Conservation (phyloP, 2,329 filamentous ascomycete species). For the Trichoderma gracile region DNA sequence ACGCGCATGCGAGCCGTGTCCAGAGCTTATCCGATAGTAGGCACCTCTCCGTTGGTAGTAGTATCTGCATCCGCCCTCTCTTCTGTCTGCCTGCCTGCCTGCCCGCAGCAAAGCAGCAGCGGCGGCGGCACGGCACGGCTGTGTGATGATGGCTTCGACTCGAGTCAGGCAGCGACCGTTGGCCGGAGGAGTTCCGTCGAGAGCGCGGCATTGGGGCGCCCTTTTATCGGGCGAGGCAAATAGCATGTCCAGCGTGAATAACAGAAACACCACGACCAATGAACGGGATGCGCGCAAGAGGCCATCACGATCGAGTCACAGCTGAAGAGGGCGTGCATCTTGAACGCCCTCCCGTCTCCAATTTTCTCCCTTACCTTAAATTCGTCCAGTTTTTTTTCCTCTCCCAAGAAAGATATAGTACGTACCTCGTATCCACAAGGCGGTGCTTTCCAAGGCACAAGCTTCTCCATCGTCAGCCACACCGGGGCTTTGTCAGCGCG, state of each 20-base stretch:
- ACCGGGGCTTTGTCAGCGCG: conserved; percentile 21
- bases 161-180: conserved; percentile 20
- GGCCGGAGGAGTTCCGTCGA: conserved; percentile 3
- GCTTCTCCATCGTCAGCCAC: conserved; percentile 23
- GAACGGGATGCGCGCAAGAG: background rate
- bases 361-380: too few species aligned
- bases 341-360: background rate
- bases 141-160: background rate
- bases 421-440: background rate
- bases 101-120: too few species aligned
- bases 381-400: too few species aligned
- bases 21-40: conserved; percentile 8
- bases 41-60: conserved; percentile 9
- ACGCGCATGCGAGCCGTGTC: conserved; percentile 12
- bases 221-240: background rate
- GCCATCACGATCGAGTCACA: background rate
- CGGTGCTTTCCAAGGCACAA: conserved; percentile 20
- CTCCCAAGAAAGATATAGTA: background rate
- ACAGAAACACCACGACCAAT: background rate
- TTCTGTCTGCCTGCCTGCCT: too few species aligned
- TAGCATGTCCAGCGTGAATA: background rate
- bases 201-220: background rate
- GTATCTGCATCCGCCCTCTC: background rate
- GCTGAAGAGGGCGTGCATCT: conserved; percentile 12
- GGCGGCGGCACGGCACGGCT: background rate